Evolutionary conservation across 805 yeast genomes (phyloP).

Genomic region (Yarrowia divulgata): DNA sequence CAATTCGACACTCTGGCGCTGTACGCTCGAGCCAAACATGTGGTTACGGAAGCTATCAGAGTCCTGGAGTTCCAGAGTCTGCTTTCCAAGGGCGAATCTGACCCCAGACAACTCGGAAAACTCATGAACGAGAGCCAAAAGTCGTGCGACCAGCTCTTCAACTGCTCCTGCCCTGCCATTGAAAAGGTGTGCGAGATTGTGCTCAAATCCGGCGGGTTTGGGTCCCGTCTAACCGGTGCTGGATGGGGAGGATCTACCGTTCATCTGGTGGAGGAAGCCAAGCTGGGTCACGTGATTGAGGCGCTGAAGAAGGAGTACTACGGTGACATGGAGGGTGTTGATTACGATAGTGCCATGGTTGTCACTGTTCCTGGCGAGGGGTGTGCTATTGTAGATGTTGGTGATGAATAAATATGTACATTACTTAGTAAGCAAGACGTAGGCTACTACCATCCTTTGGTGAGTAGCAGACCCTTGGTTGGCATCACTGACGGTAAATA

Average conservation of each 20-base stretch:
- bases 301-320: conserved; percentile 61
- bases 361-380: conserved; percentile 32
- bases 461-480: too few species aligned
- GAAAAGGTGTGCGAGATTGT: conserved; percentile 64
- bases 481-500: too few species aligned
- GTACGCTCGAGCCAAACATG: conserved; percentile 67
- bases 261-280: conserved; percentile 61
- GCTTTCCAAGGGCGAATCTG: conserved; percentile 46
- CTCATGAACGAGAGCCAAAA: conserved; percentile 67
- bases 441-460: too few species aligned
- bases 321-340: not conserved
- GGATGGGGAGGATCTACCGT: conserved; percentile 81
- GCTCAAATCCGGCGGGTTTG: conserved; percentile 61
- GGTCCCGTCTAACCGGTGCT: conserved; percentile 79
- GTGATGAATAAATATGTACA: too few species aligned
- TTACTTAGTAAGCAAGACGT: too few species aligned
- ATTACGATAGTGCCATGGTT: conserved; percentile 24
- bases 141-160: conserved; percentile 58
- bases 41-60: conserved; percentile 65
- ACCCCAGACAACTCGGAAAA: conserved; percentile 57
- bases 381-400: conserved; percentile 3
- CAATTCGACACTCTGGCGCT: conserved; percentile 62
- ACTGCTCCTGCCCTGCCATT: conserved; percentile 64
- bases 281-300: conserved; percentile 51
- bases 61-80: conserved; percentile 57